Base-by-base conservation (phyloP, 2,329 filamentous ascomycete species). In the Zasmidium cellare region DNA sequence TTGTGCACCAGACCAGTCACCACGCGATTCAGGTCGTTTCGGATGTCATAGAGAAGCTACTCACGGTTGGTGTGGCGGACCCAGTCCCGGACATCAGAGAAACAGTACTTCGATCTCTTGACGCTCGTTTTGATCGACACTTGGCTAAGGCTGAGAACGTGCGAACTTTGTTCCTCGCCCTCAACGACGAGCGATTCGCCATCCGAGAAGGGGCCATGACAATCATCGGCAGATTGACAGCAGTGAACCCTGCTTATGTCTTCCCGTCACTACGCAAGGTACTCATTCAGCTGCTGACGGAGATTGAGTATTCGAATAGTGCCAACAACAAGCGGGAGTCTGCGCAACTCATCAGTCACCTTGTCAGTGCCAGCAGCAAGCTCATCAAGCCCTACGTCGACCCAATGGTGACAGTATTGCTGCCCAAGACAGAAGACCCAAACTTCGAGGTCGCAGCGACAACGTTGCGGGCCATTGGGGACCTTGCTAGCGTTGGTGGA, bases 111-210 rank as follows among this genome's bases (percentile, higher is more conserved):
- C 86, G 88, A 51, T 94, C 94, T 18, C 82, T 99, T 9, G 94
- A 97, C 72, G 87, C 90, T 64, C 90, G 94, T 52, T 99, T 99
- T 69, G 94, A 99, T 71, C 88, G 91, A 48, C 94, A 99, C 72
- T 82, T 99, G n/a, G 92, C 92, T 45, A 96, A 97, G 73, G 92
- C 96, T 1, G 93, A 99, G 73, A 99, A 99, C 70, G 96, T 99
- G 49, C 87, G 96, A 19, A 96, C 92, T 14, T 78, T 99, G 0
- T 97, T 99, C 75, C 88, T 97, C 59, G 93, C 94, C 0, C 83
- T 99, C 16, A 97, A 99, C 65, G 94, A 99, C 68, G 93, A 97
- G 71, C 84, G 92, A 1, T 99, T 97, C 64, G 82, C 87, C 1
- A 96, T 97, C 59, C 84, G 96, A 67, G 92, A 99, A 76, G 93